phyloP scores from a whole-genome alignment of 2,329 filamentous ascomycete genomes.

The Apiospora marii region DNA sequence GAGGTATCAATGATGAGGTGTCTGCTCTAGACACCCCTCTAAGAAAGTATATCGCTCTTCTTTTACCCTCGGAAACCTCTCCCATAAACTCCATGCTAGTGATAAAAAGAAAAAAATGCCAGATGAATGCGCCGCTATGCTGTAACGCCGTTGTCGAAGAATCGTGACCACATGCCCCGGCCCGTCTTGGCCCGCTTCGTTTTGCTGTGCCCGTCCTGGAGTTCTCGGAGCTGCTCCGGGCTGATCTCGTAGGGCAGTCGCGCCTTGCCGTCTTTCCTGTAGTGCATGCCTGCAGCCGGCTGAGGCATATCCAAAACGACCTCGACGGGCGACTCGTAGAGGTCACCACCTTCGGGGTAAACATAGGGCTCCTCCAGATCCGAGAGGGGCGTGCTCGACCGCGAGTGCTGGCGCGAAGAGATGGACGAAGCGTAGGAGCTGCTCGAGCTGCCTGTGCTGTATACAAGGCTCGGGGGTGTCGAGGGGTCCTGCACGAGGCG shows the following conservation, averaged over 20 bases:
- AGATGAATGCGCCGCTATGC: slow-evolving; percentile 42
- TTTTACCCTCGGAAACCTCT: slow-evolving; percentile 17
- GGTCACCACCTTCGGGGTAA: slow-evolving; percentile 45
- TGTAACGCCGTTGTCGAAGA: slow-evolving; percentile 56
- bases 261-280: slow-evolving; percentile 38
- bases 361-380: slow-evolving; percentile 55
- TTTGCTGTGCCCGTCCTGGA: slow-evolving; percentile 55
- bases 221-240: slow-evolving; percentile 57
- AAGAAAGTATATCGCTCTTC: slow-evolving; percentile 19
- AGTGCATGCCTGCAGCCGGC: slow-evolving; percentile 47
- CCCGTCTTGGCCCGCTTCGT: slow-evolving; percentile 56
- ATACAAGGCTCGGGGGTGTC: slow-evolving; percentile 57
- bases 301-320: slow-evolving; percentile 49
- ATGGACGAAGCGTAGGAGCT: slow-evolving; percentile 58
- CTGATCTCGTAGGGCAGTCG: slow-evolving; percentile 65
- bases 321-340: slow-evolving; percentile 60
- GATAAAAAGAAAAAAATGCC: slow-evolving; percentile 21
- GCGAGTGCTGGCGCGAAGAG: slow-evolving; percentile 55
- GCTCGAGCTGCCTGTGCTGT: slow-evolving; percentile 50
- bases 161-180: slow-evolving; percentile 61
- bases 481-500: slow-evolving; percentile 49
- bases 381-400: slow-evolving; percentile 59
- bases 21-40: slow-evolving; percentile 20
- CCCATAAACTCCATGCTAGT: slow-evolving; percentile 28
- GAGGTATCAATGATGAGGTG: slow-evolving; percentile 17